A percentile compares a stretch with the other conserved stretches of the same genome.
These are phyloP conservation scores for Colletotrichum liaoningense DNA, from an alignment of 2,329 filamentous ascomycete species.

Conservation along the genomic window DNA sequence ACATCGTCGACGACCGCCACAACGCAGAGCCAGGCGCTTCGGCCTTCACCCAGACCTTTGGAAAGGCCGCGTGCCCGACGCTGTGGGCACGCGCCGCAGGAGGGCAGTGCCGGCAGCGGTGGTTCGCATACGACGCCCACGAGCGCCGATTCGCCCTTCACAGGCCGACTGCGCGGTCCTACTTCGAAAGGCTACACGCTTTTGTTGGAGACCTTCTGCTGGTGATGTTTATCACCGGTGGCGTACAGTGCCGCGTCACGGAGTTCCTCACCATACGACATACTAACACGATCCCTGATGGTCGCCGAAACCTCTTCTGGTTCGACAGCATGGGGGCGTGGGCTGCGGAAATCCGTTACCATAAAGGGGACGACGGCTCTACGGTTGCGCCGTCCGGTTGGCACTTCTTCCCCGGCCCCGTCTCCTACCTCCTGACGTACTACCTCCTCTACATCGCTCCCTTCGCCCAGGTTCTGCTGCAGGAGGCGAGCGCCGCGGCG, in stretches of 20 bases:
- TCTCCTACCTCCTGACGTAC: neutral
- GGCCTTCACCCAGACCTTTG: neutral
- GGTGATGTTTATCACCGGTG: neutral
- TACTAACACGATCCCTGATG: neutral
- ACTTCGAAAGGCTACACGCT: neutral
- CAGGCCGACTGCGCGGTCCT: neutral
- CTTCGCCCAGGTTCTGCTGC: too few species aligned
- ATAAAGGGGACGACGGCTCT: neutral
- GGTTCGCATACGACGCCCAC: neutral
- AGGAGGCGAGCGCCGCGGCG: neutral
- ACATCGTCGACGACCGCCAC: neutral
- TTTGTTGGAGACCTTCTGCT: neutral
- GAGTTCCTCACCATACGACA: neutral
- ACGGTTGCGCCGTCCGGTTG: neutral
- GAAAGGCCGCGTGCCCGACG: neutral
- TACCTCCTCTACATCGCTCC: neutral
- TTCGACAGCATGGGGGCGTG: neutral
- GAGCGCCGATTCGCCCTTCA: neutral
- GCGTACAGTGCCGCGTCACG: neutral
- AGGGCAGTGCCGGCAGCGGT: neutral
- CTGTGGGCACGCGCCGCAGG: neutral
- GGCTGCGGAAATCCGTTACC: neutral
- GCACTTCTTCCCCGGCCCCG: neutral
- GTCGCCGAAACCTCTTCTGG: neutral
- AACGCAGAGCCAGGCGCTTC: neutral